A percentile compares a stretch with the other conserved stretches of the same genome.
These are phyloP conservation scores for Berkeleyomyces rouxiae DNA, from an alignment of 2,329 filamentous ascomycete species.

Conservation along the genomic window DNA sequence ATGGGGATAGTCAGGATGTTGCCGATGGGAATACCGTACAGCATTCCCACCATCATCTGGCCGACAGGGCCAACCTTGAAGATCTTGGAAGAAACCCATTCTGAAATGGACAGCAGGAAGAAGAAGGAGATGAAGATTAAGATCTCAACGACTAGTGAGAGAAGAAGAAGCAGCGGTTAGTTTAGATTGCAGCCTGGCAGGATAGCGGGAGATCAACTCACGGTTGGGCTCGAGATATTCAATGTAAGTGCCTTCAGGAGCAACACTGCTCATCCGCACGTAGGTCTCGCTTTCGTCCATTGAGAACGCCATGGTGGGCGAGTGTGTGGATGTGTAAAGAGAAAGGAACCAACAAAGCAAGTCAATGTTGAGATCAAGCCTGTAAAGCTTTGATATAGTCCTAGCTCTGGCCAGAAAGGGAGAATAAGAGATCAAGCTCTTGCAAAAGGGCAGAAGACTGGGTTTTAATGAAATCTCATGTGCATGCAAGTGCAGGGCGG, in stretches of 20 bases:
- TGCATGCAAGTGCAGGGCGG: background rate
- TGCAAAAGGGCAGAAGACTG: background rate
- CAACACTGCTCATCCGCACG: background rate
- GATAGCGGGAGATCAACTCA: conserved; percentile 14
- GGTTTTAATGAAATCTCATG: background rate
- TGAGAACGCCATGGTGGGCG: background rate
- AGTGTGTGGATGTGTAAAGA: background rate
- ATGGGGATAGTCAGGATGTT: conserved; percentile 26
- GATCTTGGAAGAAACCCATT: conserved; percentile 25
- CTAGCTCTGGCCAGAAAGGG: background rate
- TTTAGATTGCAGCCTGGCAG: background rate
- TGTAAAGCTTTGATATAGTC: background rate
- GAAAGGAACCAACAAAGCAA: background rate
- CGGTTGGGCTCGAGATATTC: conserved; percentile 25
- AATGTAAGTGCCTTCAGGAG: conserved; percentile 19
- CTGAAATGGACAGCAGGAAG: conserved; percentile 25
- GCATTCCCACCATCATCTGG: conserved; percentile 29
- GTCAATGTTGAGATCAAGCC: background rate
- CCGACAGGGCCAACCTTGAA: conserved; percentile 30
- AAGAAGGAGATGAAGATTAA: conserved; percentile 29
- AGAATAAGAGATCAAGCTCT: background rate
- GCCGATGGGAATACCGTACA: conserved; percentile 29
- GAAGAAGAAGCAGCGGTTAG: too few relatives aligned
- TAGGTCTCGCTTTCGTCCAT: background rate
- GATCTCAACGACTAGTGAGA: conserved; percentile 22